Percentiles rank a stretch among this genome's conserved stretches.
Conservation (phyloP, 1,284 basidiomycete species). For the Clitocybe nebularis region DNA sequence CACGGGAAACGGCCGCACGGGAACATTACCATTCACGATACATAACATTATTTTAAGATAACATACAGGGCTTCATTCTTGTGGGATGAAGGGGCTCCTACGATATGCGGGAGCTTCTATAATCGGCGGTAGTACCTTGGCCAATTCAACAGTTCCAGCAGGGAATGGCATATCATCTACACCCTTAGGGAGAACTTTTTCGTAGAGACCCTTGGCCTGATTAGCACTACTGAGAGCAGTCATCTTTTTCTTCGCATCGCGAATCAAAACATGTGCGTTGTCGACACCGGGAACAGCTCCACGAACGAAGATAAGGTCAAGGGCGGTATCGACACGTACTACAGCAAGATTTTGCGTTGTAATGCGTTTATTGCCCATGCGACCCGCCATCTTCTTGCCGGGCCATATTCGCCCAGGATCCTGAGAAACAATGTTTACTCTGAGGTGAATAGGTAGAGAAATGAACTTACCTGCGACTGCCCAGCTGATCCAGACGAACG, state of each 20-base stretch:
- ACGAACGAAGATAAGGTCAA: conserved; percentile 86
- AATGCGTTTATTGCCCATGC: conserved; percentile 81
- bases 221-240: conserved; percentile 56
- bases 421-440: too few species aligned
- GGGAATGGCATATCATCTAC: conserved; percentile 88
- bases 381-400: conserved; percentile 98
- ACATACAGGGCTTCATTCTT: conserved; percentile 43
- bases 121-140: conserved; percentile 56
- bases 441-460: too few species aligned
- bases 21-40: background rate
- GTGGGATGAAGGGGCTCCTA: conserved; percentile 72
- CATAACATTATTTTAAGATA: conserved; percentile 2
- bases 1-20: background rate
- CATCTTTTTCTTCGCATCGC: conserved; percentile 86
- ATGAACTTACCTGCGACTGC: conserved; percentile 77
- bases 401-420: conserved; percentile 94
- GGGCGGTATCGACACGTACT: conserved; percentile 80
- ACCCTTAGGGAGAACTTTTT: conserved; percentile 81
- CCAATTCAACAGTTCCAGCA: conserved; percentile 81
- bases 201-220: conserved; percentile 72
- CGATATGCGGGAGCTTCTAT: conserved; percentile 69
- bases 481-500: conserved; percentile 92
- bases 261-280: conserved; percentile 69
- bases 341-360: conserved; percentile 91
- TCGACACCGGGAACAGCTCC: conserved; percentile 76